A percentile compares a stretch with the other conserved stretches of the same genome.
phyloP scores from a whole-genome alignment of 352 stramenopile genomes.

The Globisporangium okanoganense region DNA sequence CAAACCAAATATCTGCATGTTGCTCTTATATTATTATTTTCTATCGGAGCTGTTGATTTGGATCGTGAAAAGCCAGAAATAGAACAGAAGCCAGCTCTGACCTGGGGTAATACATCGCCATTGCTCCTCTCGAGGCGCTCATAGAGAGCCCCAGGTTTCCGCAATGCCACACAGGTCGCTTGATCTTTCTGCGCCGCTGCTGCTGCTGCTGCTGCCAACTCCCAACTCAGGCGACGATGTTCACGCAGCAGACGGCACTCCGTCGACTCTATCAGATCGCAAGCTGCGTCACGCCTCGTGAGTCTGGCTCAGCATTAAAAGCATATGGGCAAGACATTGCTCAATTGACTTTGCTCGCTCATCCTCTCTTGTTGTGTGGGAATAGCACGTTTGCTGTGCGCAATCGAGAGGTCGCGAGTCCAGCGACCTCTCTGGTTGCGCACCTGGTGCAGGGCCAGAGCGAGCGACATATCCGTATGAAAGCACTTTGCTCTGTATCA shows the following conservation, averaged over 20 bases:
- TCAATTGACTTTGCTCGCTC: not conserved
- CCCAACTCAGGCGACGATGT: not conserved
- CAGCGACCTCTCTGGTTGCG: not conserved
- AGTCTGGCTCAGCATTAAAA: not conserved
- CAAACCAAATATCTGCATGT: not conserved
- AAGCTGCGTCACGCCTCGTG: conserved; percentile 14
- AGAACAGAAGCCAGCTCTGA: not conserved
- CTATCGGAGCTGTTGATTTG: not conserved
- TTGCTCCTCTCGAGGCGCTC: not conserved
- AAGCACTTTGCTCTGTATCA: not conserved
- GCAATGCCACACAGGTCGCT: not conserved
- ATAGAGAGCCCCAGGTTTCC: too few species aligned
- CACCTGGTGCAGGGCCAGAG: not conserved
- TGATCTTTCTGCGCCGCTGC: not conserved
- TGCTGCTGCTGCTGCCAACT: too few species aligned
- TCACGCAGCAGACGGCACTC: not conserved
- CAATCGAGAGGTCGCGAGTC: not conserved
- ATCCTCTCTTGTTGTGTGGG: too few species aligned
- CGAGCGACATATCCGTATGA: conserved; percentile 8
- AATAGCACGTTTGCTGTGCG: conserved; percentile 6
- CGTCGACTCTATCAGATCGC: not conserved
- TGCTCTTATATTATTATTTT: not conserved
- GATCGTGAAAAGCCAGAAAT: not conserved
- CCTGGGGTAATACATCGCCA: not conserved
- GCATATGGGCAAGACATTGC: too few species aligned